A percentile compares a stretch with the other conserved stretches of the same genome.
These are phyloP conservation scores for Houttuynia cordata DNA, from an alignment of 164 flowering plant species.

Conservation along the genomic window DNA sequence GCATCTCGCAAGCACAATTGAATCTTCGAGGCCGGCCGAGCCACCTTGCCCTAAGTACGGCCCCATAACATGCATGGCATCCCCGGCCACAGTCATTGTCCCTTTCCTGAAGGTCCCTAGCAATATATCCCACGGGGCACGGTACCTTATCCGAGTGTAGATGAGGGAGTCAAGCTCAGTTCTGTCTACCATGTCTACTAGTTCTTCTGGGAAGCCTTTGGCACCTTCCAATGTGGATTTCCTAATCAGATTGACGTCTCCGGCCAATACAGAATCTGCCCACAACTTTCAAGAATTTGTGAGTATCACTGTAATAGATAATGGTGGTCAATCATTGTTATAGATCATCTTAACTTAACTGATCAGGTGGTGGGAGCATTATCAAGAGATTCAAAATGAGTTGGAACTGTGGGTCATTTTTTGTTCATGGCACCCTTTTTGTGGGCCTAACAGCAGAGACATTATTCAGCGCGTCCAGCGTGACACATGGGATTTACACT, in stretches of 20 bases:
- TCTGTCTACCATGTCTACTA: neutral
- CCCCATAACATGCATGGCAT: constrained; percentile 34
- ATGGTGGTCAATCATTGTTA: too few species aligned
- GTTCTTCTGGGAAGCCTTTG: neutral
- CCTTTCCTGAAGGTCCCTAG: constrained; percentile 9
- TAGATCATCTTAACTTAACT: neutral
- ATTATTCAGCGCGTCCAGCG: too few species aligned
- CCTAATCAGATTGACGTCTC: neutral
- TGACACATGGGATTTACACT: too few species aligned
- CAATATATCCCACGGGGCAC: constrained; percentile 19
- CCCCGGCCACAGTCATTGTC: constrained; percentile 23
- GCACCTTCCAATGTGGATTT: neutral
- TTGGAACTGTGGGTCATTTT: neutral
- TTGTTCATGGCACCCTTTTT: too few species aligned
- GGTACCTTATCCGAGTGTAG: constrained; percentile 9
- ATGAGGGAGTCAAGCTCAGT: constrained; percentile 11
- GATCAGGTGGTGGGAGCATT: neutral
- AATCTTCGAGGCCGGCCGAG: constrained; percentile 23
- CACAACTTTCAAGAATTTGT: too few species aligned
- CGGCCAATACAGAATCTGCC: neutral
- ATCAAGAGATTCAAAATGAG: neutral
- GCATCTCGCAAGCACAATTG: constrained; percentile 23
- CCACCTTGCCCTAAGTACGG: constrained; percentile 30
- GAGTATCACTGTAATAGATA: too few species aligned
- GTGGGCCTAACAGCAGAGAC: too few species aligned